Conservation (phyloP, 192 early-diverging fungal species). For the Anaeromyces robustus region DNA sequence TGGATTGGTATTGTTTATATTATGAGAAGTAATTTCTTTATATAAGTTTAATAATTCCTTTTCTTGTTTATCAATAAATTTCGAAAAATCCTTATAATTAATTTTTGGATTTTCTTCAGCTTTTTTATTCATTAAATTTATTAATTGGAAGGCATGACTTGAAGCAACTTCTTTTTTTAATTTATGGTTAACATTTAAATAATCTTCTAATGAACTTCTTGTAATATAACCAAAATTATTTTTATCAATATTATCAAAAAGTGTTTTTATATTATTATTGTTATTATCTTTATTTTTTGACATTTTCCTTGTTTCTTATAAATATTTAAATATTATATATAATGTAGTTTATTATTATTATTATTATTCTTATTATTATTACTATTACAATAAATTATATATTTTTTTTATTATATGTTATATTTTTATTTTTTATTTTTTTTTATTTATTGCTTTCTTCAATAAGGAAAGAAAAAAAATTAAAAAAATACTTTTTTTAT, state of each 20-base stretch:
- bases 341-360: too few species aligned
- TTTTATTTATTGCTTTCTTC: too few species aligned
- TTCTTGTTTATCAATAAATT: neutral
- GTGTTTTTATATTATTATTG: neutral
- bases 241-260: neutral
- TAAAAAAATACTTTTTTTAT: too few species aligned
- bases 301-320: neutral
- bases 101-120: neutral
- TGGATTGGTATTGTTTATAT: neutral
- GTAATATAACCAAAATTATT: neutral
- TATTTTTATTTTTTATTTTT: too few species aligned
- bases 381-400: too few species aligned
- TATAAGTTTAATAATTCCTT: neutral
- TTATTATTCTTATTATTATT: too few species aligned
- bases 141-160: neutral
- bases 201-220: neutral
- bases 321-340: neutral
- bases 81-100: neutral
- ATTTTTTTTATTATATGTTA: too few species aligned
- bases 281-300: neutral
- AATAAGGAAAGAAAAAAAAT: too few species aligned
- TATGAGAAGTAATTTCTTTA: neutral
- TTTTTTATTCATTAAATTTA: neutral
- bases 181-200: neutral
- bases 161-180: neutral